phyloP scores from a whole-genome alignment of 2,329 filamentous ascomycete genomes.

The Aspergillus texensis region DNA sequence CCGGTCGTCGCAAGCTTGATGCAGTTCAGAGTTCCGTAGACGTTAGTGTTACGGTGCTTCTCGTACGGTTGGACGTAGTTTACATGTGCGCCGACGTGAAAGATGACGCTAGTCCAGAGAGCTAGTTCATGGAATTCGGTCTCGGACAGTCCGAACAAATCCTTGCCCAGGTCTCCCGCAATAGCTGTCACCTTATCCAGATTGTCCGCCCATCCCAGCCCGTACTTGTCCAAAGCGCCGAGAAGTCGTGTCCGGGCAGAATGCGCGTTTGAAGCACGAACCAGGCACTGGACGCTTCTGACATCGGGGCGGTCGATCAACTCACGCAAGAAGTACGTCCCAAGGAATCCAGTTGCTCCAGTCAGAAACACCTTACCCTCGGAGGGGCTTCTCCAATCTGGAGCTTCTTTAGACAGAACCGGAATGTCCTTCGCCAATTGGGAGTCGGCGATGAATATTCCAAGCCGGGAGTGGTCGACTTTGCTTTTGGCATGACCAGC shows the following conservation, averaged over 20 bases:
- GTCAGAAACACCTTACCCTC: conserved; percentile 2
- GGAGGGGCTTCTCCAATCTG: background rate
- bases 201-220: background rate
- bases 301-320: background rate
- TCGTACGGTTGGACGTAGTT: conserved; percentile 6
- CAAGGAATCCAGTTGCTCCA: background rate
- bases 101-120: background rate
- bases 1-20: background rate
- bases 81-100: background rate
- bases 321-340: background rate
- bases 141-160: background rate
- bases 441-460: background rate
- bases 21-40: background rate
- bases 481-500: background rate
- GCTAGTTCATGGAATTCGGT: background rate
- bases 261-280: background rate
- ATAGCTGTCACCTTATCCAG: background rate
- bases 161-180: background rate
- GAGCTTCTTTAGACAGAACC: background rate
- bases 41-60: conserved; percentile 2
- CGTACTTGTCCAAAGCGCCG: background rate
- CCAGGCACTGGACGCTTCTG: background rate
- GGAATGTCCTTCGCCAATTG: background rate
- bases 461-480: background rate
- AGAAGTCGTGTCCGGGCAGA: background rate